Base-by-base conservation (phyloP, 495 filamentous ascomycete genomes). In the Pyrenula aspistea region DNA sequence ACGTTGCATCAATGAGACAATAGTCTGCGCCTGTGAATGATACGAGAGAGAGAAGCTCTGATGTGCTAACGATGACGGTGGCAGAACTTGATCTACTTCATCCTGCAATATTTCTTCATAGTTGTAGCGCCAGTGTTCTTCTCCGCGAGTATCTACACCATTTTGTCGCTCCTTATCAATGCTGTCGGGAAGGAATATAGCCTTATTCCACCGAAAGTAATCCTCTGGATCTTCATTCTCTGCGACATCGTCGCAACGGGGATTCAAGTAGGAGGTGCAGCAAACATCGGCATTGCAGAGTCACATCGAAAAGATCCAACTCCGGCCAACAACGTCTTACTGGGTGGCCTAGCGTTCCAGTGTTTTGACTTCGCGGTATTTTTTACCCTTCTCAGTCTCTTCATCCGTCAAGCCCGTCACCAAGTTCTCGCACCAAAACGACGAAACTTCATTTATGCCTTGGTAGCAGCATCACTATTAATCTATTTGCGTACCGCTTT, bases 61-160 rank as follows among this genome's bases (percentile, higher is more conserved):
- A n/a, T n/a, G n/a, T n/a, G n/a, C n/a, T n/a, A n/a, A n/a, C n/a
- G n/a, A n/a, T n/a, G n/a, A n/a, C n/a, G n/a, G n/a, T n/a, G n/a
- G n/a, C n/a, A n/a, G n/a, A 63, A 67, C 58, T 64, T 80, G 21
- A 69, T 71, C 53, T 78, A 72, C 65, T 81, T 80, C 56, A 71
- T 81, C 24, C 52, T 77, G n/a, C 77, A 81, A 57, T 81, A 80
- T 65, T 82, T 81, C 68, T 77, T 78, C 68, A 78, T 82, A 57
- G 77, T 82, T 55, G 73, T 74, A 8, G 77, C 78, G 3, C 78
- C 78, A 10, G 78, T 82, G 21, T 77, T 80, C 60, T 67, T 80
- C 62, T 64, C 71, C n/a, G 78, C 77, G 0, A 71, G 67, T 8
- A 74, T 82, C 54, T 82, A 82, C 67, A 75, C 72, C 12, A 63